Base-by-base conservation (phyloP, 768 basidiomycete species). In the Suillus bovinus region DNA sequence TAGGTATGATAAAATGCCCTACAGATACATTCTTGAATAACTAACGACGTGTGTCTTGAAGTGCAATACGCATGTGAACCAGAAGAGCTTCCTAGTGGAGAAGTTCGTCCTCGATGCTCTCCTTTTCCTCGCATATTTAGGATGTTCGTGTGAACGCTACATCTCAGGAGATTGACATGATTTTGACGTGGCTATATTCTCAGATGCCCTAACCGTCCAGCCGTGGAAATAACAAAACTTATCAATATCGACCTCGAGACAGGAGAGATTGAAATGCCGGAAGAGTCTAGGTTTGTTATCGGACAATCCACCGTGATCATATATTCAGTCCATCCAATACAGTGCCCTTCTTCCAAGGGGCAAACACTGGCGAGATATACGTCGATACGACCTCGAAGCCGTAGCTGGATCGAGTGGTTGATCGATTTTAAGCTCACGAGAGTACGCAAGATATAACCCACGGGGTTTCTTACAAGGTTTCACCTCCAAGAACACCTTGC, bases 71-170 rank as follows among this genome's bases (percentile, higher is more conserved):
- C 77, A 31, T 94, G 91, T 71, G 76, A 82, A 50, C 67, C 74
- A 49, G 77, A 81, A 62, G 68, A 66, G 59, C 36, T 11, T 14
- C n/a, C 67, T 16, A 65, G 46, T 33, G 74, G 75, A n/a, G 66
- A 63, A 55, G 38, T 63, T 29, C 67, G 72, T 9, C 65, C 85
- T 52, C 81, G 84, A 41, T 94, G 92, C 71, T 86, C 84, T 70
- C 93, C 91, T 7, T 75, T 94, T 50, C 84, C 88, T 33, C 85
- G 93, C 17, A 79, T 94, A 31, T 90, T 95, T 68, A 79, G 80
- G 72, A 77, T 91, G 92, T 90, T 69, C 74, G 86, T 74, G 29
- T 42, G 60, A 50, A 17, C 46, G 33, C 69, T 66, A 11, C 34
- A 16, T 22, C 39, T 41, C 38, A 20, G 29, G 22, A 20, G 63